Evolutionary conservation across 495 filamentous ascomycete species (phyloP), one percentile per base, ranked within the genome.

Genomic region (Terfezia boudieri): DNA sequence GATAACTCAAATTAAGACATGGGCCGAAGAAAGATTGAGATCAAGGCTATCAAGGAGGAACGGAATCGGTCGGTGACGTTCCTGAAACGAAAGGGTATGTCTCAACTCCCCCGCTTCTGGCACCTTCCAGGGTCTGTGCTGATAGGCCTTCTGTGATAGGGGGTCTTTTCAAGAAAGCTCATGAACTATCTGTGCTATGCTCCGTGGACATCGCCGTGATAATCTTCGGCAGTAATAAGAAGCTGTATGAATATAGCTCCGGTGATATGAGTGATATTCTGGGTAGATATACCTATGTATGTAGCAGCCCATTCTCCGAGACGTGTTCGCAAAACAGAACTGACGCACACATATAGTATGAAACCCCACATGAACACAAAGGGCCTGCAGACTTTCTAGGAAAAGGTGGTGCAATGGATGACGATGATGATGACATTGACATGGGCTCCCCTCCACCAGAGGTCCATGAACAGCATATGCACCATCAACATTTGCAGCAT

Each of bases 31-130:
- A 80, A 80, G 81, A 98, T 98, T 67, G 90, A 95, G 72, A 98
- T 98, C 76, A 96, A 96, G 73, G 84, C 92, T 54, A 98, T 98
- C 75, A 94, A 94, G 72, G 90, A 98, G 79, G 90, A 98, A 68
- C 78, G 90, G 65, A 98, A 98, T 66, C 86, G 90, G 66, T 95
- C 89, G 59, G 90, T 94, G 89, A 98, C 90, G 36, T 98, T 98
- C 67, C 73, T 98, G 54, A 98, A 98, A 73, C 83, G 90, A 69
- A 98, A 98, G 49, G 49, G 49, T 51, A 17, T 23, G 49, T 48
- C 20, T 14, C 43, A 4, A n/a, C 20, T 32, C 26, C 26, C 26
- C 26, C 4, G 4, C 26, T 20, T 9, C 8, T 4, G 20, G 43
- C 43, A 9, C 6, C 3, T 48, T 9, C 4, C 20, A 48, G 14